Conservation (phyloP, 1,284 basidiomycete species). For the Microbotryum intermedium region DNA sequence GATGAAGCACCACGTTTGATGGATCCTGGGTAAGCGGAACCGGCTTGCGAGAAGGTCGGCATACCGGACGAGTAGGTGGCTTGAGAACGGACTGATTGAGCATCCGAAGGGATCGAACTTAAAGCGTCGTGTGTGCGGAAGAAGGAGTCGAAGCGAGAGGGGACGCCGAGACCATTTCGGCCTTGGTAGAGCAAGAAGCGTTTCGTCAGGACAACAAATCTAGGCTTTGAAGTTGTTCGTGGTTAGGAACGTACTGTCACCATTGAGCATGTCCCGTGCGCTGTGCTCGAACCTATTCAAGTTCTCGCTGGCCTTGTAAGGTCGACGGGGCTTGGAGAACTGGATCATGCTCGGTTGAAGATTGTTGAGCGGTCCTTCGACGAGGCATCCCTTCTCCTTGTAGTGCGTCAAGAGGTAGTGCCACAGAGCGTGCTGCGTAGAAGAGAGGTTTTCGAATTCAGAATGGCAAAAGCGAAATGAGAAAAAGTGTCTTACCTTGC, state of each 20-base stretch:
- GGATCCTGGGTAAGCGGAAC: slow-evolving; percentile 16
- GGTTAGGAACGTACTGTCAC: no score
- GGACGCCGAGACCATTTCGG: slow-evolving; percentile 49
- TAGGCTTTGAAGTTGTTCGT: no score
- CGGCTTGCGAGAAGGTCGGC: slow-evolving; percentile 55
- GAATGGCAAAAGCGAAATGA: neutral
- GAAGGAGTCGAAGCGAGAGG: slow-evolving; percentile 87
- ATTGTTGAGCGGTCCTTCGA: slow-evolving; percentile 94
- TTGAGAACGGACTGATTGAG: slow-evolving; percentile 85
- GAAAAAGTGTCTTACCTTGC: slow-evolving; percentile 62
- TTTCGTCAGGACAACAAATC: no score
- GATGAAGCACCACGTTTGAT: slow-evolving; percentile 23
- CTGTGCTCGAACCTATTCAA: slow-evolving; percentile 32
- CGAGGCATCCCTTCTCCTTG: slow-evolving; percentile 89
- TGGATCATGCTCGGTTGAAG: slow-evolving; percentile 97
- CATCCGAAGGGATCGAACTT: slow-evolving; percentile 88
- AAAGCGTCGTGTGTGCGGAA: slow-evolving; percentile 91
- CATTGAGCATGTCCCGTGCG: slow-evolving; percentile 28
- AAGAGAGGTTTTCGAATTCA: slow-evolving; percentile 8
- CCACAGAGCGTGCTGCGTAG: slow-evolving; percentile 83
- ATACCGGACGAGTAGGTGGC: slow-evolving; percentile 84
- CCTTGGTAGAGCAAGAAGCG: neutral
- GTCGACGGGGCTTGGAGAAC: slow-evolving; percentile 87
- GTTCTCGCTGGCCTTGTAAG: slow-evolving; percentile 37
- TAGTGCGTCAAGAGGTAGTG: slow-evolving; percentile 96